Percentiles rank a stretch among this genome's conserved stretches.
Conservation (phyloP, 2,329 filamentous ascomycete genomes). For the Aspergillus sp. region DNA sequence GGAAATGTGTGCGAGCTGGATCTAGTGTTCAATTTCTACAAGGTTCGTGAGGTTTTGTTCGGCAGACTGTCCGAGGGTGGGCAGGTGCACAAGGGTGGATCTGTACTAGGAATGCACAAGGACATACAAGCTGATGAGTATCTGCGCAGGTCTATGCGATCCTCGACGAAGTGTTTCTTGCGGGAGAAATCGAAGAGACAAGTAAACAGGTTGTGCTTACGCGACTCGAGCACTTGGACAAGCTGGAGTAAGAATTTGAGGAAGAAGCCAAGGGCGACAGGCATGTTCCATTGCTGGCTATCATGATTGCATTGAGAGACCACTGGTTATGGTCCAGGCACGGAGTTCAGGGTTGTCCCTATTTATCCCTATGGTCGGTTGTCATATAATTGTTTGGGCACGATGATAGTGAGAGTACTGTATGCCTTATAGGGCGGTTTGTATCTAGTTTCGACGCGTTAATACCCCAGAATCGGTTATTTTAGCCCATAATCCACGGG, state of each 20-base stretch:
- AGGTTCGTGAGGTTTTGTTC: slow-evolving; percentile 44
- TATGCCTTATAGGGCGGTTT: background rate
- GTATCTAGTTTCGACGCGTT: background rate
- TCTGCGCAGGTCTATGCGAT: slow-evolving; percentile 80
- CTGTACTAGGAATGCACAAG: background rate
- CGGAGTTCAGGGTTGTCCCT: slow-evolving; percentile 18
- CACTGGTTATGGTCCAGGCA: slow-evolving; percentile 15
- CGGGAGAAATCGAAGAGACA: slow-evolving; percentile 97
- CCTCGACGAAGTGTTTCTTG: slow-evolving; percentile 94
- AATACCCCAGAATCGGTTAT: background rate
- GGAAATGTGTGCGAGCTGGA: slow-evolving; percentile 98
- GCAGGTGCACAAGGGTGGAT: background rate
- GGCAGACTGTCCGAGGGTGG: background rate
- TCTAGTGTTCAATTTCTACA: slow-evolving; percentile 72
- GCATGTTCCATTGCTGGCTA: background rate
- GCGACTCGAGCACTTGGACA: slow-evolving; percentile 89
- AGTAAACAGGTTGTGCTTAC: slow-evolving; percentile 98
- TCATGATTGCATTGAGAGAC: slow-evolving; percentile 17
- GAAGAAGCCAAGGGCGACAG: background rate
- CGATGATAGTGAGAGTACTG: background rate
- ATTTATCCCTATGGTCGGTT: slow-evolving; percentile 7
- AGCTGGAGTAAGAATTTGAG: slow-evolving; percentile 68
- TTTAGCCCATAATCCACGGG: background rate
- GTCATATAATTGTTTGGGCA: slow-evolving; percentile 4
- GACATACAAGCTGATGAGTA: slow-evolving; percentile 9